phyloP scores from a whole-genome alignment of 108 stramenopile genomes.

The Cyclotella atomus region DNA sequence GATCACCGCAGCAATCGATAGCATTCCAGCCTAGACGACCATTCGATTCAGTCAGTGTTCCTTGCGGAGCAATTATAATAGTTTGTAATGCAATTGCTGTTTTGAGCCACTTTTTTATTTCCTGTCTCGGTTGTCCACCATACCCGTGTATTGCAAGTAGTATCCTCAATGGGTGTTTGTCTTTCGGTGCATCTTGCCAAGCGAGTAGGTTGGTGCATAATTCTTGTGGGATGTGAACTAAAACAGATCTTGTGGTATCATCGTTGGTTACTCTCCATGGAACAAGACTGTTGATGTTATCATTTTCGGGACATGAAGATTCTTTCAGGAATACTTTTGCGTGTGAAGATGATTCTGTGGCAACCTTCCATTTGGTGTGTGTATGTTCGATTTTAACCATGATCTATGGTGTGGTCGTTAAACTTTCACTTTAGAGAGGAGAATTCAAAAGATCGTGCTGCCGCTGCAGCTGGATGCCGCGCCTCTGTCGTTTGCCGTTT shows the following conservation, averaged over 20 bases:
- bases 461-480: too few species aligned
- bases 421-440: too few species aligned
- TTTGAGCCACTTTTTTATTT: slow-evolving; percentile 36
- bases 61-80: slow-evolving; percentile 35
- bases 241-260: slow-evolving; percentile 8
- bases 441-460: too few species aligned
- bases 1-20: slow-evolving; percentile 39
- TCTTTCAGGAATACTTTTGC: background rate
- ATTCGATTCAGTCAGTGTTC: slow-evolving; percentile 6
- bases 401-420: too few species aligned
- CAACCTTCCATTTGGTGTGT: background rate
- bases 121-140: slow-evolving; percentile 19
- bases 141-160: slow-evolving; percentile 39
- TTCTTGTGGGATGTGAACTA: slow-evolving; percentile 23
- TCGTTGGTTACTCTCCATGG: slow-evolving; percentile 16
- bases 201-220: background rate
- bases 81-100: slow-evolving; percentile 6
- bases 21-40: slow-evolving; percentile 42
- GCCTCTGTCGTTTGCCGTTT: too few species aligned
- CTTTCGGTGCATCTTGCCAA: background rate
- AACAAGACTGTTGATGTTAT: background rate
- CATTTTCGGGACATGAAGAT: slow-evolving; percentile 11
- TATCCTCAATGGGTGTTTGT: background rate
- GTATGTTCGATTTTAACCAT: too few species aligned
- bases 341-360: background rate